phyloP scores from a whole-genome alignment of 139 green algal species.

The Auxenochlorella pyrenoidosa region DNA sequence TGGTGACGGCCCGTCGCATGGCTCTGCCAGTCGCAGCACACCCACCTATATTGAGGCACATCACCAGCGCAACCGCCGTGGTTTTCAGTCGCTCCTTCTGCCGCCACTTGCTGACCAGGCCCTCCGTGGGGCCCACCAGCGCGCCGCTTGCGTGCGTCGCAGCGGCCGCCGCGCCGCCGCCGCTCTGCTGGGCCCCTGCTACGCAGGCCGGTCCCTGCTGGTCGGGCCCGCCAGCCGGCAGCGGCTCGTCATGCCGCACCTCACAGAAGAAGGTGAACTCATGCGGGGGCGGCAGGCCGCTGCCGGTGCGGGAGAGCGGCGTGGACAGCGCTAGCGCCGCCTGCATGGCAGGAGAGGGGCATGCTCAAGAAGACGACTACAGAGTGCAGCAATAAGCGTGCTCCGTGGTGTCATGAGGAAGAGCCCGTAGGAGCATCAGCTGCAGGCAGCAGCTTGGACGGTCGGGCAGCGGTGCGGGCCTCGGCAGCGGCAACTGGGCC shows the following conservation, averaged over 20 bases:
- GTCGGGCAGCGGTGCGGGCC: no score
- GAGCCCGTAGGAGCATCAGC: not conserved
- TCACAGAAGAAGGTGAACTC: constrained; percentile 41
- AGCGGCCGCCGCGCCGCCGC: not conserved
- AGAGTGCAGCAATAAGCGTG: no score
- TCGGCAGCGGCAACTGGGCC: no score
- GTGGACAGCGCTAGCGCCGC: constrained; percentile 14
- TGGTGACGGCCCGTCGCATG: no score
- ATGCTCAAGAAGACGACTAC: no score
- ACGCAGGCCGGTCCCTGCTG: not conserved
- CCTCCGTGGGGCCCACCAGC: not conserved
- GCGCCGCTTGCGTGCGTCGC: not conserved
- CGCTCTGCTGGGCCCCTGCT: not conserved
- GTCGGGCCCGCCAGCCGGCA: not conserved
- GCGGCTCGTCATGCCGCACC: constrained; percentile 30
- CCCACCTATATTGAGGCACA: constrained; percentile 97
- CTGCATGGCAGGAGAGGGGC: not conserved
- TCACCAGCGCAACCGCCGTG: constrained; percentile 91
- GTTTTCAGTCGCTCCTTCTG: constrained; percentile 96
- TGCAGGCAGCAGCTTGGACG: not conserved
- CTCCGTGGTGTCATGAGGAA: not conserved
- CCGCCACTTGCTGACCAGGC: constrained; percentile 71
- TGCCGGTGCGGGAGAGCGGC: not conserved
- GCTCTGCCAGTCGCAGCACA: no score
- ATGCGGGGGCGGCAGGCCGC: constrained; percentile 13